Evolutionary conservation across 2,329 filamentous ascomycete genomes (phyloP).

Genomic region (Orbilia quercus): DNA sequence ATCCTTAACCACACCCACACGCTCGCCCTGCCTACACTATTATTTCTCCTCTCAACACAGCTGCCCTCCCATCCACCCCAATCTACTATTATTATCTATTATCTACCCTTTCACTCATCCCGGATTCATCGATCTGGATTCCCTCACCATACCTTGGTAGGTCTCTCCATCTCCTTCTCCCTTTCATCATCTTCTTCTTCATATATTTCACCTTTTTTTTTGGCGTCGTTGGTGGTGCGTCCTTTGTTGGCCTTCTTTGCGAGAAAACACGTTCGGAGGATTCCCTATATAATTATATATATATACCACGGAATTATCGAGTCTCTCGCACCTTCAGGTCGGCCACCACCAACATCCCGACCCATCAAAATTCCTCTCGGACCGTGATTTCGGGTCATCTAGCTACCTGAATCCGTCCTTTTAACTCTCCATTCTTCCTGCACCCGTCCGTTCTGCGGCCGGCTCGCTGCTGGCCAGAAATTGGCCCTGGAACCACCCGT

Average conservation of each 20-base stretch:
- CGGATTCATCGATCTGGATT: constrained; percentile 30
- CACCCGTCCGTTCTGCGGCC: constrained; percentile 26
- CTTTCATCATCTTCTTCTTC: constrained; percentile 1
- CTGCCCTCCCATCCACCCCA: constrained; percentile 31
- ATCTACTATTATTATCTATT: too few relatives aligned
- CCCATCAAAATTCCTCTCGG: constrained; percentile 40
- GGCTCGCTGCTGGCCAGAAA: constrained; percentile 47
- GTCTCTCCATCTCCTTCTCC: constrained; percentile 15
- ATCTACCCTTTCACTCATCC: background rate
- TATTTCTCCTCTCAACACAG: constrained; percentile 8
- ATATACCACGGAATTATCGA: constrained; percentile 53
- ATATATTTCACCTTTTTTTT: too few relatives aligned
- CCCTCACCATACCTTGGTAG: constrained; percentile 32
- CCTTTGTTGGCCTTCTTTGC: constrained; percentile 23
- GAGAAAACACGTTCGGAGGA: constrained; percentile 57
- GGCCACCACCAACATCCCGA: constrained; percentile 39
- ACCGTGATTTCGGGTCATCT: constrained; percentile 24
- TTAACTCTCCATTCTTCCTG: constrained; percentile 31
- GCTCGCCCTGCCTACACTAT: constrained; percentile 2
- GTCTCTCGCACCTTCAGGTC: constrained; percentile 48
- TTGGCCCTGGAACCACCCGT: constrained; percentile 40
- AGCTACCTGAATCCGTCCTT: constrained; percentile 36
- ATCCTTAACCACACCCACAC: constrained; percentile 14
- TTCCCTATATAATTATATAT: constrained; percentile 54
- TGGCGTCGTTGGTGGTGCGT: constrained; percentile 13